Evolutionary conservation across 2,329 filamentous ascomycete genomes (phyloP).

Genomic region (Rutstroemia sp.): DNA sequence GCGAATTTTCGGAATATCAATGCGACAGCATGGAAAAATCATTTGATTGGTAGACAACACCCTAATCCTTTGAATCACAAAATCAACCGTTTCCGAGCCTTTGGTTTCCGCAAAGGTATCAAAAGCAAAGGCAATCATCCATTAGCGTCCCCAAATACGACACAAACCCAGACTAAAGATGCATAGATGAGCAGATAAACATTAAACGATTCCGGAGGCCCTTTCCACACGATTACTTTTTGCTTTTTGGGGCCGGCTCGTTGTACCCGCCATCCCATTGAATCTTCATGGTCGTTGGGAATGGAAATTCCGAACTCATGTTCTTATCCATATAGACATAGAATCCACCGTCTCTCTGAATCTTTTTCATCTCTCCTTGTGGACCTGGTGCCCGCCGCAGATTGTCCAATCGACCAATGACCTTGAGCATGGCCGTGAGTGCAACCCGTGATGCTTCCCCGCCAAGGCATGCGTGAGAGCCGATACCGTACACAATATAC

Average conservation of each 20-base stretch:
- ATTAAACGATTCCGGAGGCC: no score
- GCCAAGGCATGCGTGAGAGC: constrained; percentile 56
- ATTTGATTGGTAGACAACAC: no score
- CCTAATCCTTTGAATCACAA: no score
- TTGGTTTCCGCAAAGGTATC: no score
- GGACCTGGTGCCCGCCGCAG: constrained; percentile 10
- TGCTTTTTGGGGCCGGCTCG: neutral
- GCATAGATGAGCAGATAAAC: no score
- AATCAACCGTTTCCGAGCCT: no score
- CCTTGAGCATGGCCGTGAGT: constrained; percentile 47
- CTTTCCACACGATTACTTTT: no score
- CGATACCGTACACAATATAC: constrained; percentile 59
- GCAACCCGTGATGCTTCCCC: constrained; percentile 35
- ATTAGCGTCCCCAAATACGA: no score
- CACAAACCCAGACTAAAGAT: no score
- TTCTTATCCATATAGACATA: constrained; percentile 11
- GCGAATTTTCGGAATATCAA: no score
- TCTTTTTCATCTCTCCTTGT: constrained; percentile 13
- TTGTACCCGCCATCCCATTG: constrained; percentile 17
- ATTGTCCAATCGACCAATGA: constrained; percentile 10
- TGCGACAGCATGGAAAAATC: no score
- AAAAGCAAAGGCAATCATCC: no score
- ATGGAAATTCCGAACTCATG: constrained; percentile 48
- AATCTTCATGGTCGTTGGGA: constrained; percentile 30
- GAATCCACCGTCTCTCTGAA: constrained; percentile 6